Percentiles rank a stretch among this genome's conserved stretches.
phyloP scores from a whole-genome alignment of 345 rosid genomes.

The Citrus inodora region DNA sequence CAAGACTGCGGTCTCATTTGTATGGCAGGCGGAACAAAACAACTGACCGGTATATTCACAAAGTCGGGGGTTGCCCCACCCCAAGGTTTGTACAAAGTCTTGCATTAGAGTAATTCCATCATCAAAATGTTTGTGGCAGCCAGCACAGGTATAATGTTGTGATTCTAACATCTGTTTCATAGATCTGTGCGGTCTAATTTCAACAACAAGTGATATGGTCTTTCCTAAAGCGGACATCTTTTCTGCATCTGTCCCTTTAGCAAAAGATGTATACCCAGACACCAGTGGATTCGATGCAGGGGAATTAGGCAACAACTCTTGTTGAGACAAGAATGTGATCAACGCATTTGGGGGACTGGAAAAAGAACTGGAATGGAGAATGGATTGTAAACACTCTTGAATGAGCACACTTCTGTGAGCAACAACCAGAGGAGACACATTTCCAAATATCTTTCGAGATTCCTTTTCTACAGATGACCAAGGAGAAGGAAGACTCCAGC shows the following conservation, averaged over 20 bases:
- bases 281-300: constrained; percentile 33
- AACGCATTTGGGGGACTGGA: constrained; percentile 64
- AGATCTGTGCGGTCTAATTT: constrained; percentile 63
- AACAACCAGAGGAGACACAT: constrained; percentile 76
- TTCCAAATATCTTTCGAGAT: constrained; percentile 79
- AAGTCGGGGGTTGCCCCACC: constrained; percentile 91
- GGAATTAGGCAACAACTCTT: constrained; percentile 51
- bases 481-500: constrained; percentile 81
- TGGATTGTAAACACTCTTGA: constrained; percentile 75
- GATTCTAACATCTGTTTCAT: constrained; percentile 73
- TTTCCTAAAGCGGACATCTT: constrained; percentile 60
- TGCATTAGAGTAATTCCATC: constrained; percentile 63
- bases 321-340: constrained; percentile 73
- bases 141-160: constrained; percentile 88
- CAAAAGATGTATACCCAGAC: constrained; percentile 29
- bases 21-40: constrained; percentile 88
- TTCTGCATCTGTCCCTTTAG: constrained; percentile 33
- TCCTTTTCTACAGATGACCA: constrained; percentile 85
- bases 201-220: constrained; percentile 80
- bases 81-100: constrained; percentile 72
- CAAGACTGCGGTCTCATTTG: constrained; percentile 76
- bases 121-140: constrained; percentile 86
- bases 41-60: constrained; percentile 91
- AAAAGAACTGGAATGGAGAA: constrained; percentile 54
- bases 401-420: constrained; percentile 82